Evolutionary conservation across 495 filamentous ascomycete genomes (phyloP).

Genomic region (Hyaloscypha hepaticicola): DNA sequence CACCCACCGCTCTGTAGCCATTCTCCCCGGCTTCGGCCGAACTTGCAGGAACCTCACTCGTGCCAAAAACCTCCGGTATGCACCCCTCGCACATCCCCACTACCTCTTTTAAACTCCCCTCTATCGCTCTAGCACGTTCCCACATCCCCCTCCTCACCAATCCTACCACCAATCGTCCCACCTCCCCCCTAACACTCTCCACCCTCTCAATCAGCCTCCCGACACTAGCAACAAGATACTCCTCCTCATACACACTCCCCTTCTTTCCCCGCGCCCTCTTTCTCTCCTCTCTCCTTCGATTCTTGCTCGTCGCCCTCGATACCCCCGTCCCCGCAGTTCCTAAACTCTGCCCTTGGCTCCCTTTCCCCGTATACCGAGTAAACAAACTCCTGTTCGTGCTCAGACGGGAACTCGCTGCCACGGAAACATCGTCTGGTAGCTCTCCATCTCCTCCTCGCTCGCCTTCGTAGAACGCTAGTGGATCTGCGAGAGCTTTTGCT

Average conservation of each 20-base stretch:
- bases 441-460: constrained; percentile 59
- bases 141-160: constrained; percentile 79
- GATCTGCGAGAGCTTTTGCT: constrained; percentile 74
- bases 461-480: constrained; percentile 74
- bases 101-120: constrained; percentile 69
- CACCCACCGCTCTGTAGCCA: constrained; percentile 37
- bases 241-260: constrained; percentile 95
- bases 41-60: constrained; percentile 27
- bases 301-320: constrained; percentile 77
- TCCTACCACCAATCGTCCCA: constrained; percentile 67
- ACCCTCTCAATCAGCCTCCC: constrained; percentile 81
- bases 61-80: constrained; percentile 66
- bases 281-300: constrained; percentile 82
- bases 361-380: constrained; percentile 81
- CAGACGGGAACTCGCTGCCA: constrained; percentile 80
- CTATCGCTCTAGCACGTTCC: constrained; percentile 77
- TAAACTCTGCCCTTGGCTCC: constrained; percentile 39
- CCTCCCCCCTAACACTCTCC: constrained; percentile 66
- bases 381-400: constrained; percentile 80
- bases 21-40: constrained; percentile 30
- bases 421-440: constrained; percentile 85
- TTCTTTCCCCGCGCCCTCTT: constrained; percentile 94
- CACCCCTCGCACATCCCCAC: constrained; percentile 62
- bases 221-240: constrained; percentile 88
- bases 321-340: constrained; percentile 66